A percentile compares a stretch with the other conserved stretches of the same genome.
Evolutionary conservation across 805 yeast species (phyloP).

Genomic region (Cyberlindnera samutprakarnensis): DNA sequence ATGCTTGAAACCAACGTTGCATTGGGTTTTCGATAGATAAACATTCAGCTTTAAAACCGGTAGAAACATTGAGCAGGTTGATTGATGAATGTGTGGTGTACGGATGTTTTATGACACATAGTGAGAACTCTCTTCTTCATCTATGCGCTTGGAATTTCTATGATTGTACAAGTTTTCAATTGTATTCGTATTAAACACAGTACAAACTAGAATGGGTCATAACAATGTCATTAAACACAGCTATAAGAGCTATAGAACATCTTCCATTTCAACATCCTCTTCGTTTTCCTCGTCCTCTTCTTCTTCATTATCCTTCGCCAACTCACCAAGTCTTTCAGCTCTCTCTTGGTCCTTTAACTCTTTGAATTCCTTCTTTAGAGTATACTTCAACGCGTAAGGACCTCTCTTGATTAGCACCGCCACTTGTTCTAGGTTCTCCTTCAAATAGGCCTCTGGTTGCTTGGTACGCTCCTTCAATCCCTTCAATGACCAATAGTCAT

Average conservation of each 20-base stretch:
- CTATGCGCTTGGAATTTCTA: no score
- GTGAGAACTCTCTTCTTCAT: no score
- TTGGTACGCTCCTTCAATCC: conserved; percentile 89
- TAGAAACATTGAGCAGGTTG: no score
- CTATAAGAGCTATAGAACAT: conserved; percentile 37
- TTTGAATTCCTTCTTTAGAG: conserved; percentile 84
- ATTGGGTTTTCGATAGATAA: no score
- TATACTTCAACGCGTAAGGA: conserved; percentile 89
- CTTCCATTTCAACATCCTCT: conserved; percentile 72
- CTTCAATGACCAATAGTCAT: conserved; percentile 94
- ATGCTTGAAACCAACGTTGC: no score
- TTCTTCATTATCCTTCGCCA: conserved; percentile 27
- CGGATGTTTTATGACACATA: no score
- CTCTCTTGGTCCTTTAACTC: conserved; percentile 70
- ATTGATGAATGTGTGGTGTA: no score
- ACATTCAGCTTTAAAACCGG: no score
- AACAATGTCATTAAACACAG: no score
- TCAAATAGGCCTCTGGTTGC: conserved; percentile 91
- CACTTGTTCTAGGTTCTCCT: conserved; percentile 84
- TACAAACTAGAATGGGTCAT: no score
- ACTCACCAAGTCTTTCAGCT: conserved; percentile 54
- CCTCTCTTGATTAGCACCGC: conserved; percentile 90
- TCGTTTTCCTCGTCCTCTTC: conserved; percentile 56
- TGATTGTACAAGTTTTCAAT: no score
- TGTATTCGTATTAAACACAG: no score